Conservation (phyloP, 352 stramenopile genomes). For the Phytopythium ostracodes region DNA sequence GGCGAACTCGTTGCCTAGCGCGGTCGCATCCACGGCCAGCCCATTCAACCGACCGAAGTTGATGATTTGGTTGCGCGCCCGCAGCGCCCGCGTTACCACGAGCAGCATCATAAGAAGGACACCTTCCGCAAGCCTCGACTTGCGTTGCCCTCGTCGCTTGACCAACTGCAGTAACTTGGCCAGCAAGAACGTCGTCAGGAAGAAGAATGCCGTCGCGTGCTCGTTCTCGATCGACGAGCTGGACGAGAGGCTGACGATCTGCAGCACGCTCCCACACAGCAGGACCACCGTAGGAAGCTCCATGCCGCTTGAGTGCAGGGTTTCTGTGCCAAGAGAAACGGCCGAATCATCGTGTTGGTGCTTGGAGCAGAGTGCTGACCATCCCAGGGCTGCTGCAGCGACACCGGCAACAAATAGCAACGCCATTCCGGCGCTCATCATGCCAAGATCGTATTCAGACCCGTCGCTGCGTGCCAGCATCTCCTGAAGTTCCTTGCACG, state of each 20-base stretch:
- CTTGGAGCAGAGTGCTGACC: neutral
- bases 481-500: constrained; percentile 43
- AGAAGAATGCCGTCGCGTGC: constrained; percentile 78
- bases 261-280: constrained; percentile 21
- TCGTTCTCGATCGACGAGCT: constrained; percentile 90
- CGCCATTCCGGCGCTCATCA: constrained; percentile 32
- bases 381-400: constrained; percentile 14
- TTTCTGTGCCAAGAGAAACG: neutral
- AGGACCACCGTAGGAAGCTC: neutral
- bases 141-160: neutral
- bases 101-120: constrained; percentile 28
- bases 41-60: constrained; percentile 83
- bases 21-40: constrained; percentile 36
- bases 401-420: constrained; percentile 30
- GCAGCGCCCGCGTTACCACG: constrained; percentile 52
- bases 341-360: neutral
- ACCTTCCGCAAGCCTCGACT: constrained; percentile 1
- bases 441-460: constrained; percentile 60
- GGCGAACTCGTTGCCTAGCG: constrained; percentile 67
- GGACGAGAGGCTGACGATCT: constrained; percentile 66
- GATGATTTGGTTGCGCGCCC: constrained; percentile 82
- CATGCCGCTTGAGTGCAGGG: neutral
- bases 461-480: constrained; percentile 60
- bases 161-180: constrained; percentile 1
- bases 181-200: constrained; percentile 49